Conservation (phyloP, 2,329 filamentous ascomycete species). For the Fonsecaea monophora region DNA sequence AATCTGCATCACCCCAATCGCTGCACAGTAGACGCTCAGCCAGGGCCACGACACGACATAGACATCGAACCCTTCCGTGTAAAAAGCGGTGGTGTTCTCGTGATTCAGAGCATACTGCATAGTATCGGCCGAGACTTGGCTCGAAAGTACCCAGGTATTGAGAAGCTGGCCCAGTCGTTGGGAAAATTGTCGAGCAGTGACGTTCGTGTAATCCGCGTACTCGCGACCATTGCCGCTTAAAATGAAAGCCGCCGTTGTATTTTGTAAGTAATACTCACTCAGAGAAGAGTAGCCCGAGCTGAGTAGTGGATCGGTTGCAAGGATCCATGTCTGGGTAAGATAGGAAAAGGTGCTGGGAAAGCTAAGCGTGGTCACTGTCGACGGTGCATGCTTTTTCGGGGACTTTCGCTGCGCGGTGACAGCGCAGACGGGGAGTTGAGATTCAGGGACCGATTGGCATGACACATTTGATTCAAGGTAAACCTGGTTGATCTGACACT, state of each 20-base stretch:
- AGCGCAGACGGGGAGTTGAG: constrained; percentile 22
- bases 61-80: constrained; percentile 18
- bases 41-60: constrained; percentile 29
- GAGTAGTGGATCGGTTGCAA: constrained; percentile 27
- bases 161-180: constrained; percentile 34
- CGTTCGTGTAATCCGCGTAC: constrained; percentile 32
- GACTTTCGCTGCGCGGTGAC: constrained; percentile 27
- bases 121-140: constrained; percentile 28
- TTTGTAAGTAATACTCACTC: constrained; percentile 34
- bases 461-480: constrained; percentile 33
- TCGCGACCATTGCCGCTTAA: constrained; percentile 29
- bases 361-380: constrained; percentile 30
- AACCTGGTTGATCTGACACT: constrained; percentile 32
- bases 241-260: constrained; percentile 29
- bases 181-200: constrained; percentile 32
- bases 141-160: constrained; percentile 33
- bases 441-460: constrained; percentile 20
- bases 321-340: constrained; percentile 24
- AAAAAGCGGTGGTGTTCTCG: constrained; percentile 16
- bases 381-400: constrained; percentile 23
- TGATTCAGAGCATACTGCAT: constrained; percentile 20
- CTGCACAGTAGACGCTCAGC: constrained; percentile 27
- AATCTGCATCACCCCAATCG: constrained; percentile 31
- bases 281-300: constrained; percentile 30
- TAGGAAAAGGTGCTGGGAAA: constrained; percentile 27